Evolutionary conservation across 345 rosid genomes (phyloP), one percentile per base, ranked within the genome.

Genomic region (Arabis hirsuta): DNA sequence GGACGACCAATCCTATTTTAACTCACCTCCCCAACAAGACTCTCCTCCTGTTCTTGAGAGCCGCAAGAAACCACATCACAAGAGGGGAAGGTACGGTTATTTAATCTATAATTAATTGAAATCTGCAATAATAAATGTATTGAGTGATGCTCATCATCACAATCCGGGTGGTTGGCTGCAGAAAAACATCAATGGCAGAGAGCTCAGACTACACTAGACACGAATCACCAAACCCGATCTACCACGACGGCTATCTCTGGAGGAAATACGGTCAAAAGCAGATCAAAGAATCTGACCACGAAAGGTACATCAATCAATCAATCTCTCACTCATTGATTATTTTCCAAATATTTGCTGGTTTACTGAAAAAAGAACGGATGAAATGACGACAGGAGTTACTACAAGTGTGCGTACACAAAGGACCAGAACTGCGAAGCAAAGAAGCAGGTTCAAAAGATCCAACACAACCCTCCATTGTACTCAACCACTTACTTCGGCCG

Each of bases 191-290:
- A 34, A 43, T 61, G 34, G 76, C 76, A 63, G 86, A 62, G 78
- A 76, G 62, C 67, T 64, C 62, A 32, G 72, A 58, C 13, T 70
- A 71, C 62, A 43, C 38, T 3, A 71, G 76, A 77, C 79, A 39
- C 13, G 75, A 75, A 50, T 41, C 79, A 9, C 3, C 72, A 11
- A 55, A 31, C 12, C 76, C 80, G 55, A 69, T 67, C 12, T 76
- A 76, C 72, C 83, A 82, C 51, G 90, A 86, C 52, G 88, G 82
- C 12, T 65, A 56, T 67, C 80, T 71, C 5, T 86, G 90, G 90
- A 79, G 90, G 56, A 86, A 86, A 72, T 86, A 86, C 50, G 90
- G 88, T 2, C 85, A 86, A 77, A 86, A 84, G 54, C 56, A 74
- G 12, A 86, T 86, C 77, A 84, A 67, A 43, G 71, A 75, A 52